phyloP scores from a whole-genome alignment of 306 rosid genomes.

The Medicago lupulina region DNA sequence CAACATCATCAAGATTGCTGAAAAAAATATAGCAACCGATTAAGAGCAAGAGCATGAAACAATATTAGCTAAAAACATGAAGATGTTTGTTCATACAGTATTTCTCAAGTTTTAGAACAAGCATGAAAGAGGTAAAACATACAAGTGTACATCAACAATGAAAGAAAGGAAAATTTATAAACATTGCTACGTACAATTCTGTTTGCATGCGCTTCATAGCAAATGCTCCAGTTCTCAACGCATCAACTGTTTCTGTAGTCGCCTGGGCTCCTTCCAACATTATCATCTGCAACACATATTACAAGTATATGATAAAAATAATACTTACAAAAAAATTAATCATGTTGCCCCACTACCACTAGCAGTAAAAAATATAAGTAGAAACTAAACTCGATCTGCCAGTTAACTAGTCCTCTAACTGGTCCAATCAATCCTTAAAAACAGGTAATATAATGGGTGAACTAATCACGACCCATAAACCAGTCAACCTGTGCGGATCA shows the following conservation, averaged over 20 bases:
- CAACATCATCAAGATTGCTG: slow-evolving; percentile 98
- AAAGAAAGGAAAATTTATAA: slow-evolving; percentile 23
- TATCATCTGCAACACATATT: slow-evolving; percentile 76
- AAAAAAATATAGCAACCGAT: slow-evolving; percentile 26
- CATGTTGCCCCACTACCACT: background rate
- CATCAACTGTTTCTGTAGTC: slow-evolving; percentile 97
- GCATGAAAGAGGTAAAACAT: slow-evolving; percentile 6
- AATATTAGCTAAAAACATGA: slow-evolving; percentile 11
- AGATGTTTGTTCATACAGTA: slow-evolving; percentile 1
- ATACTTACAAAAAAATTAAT: slow-evolving; percentile 3
- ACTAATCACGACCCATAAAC: slow-evolving; percentile 9
- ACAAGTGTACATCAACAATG: background rate
- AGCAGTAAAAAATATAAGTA: background rate
- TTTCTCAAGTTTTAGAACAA: slow-evolving; percentile 16
- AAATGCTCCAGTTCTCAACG: slow-evolving; percentile 95
- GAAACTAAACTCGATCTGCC: background rate
- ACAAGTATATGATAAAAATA: slow-evolving; percentile 26
- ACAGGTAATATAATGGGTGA: background rate
- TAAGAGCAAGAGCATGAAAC: slow-evolving; percentile 10
- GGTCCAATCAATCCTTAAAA: background rate
- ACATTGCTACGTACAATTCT: slow-evolving; percentile 67
- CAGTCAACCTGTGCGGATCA: slow-evolving; percentile 3
- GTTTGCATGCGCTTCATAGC: slow-evolving; percentile 99
- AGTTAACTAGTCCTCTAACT: background rate
- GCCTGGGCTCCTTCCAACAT: slow-evolving; percentile 99